Conservation (phyloP, 495 filamentous ascomycete species). For the Aspergillus avenaceus region DNA sequence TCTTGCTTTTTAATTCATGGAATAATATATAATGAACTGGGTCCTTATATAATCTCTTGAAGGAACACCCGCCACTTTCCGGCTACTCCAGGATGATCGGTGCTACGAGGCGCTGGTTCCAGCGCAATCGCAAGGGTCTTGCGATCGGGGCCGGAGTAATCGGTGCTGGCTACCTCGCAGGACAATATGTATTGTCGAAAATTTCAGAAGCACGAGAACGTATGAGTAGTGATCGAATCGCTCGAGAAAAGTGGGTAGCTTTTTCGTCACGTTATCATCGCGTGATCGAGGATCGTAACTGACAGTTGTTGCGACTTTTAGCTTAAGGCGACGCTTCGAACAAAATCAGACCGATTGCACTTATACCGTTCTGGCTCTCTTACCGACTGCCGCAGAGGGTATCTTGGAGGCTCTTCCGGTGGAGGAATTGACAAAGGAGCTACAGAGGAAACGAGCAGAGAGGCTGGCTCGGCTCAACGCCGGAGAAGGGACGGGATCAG, state of each 20-base stretch:
- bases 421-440: constrained; percentile 81
- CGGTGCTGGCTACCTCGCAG: constrained; percentile 87
- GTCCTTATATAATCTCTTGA: constrained; percentile 3
- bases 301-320: constrained; percentile 28
- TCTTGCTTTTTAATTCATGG: background rate
- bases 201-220: constrained; percentile 88
- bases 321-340: constrained; percentile 90
- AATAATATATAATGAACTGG: constrained; percentile 13
- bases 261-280: background rate
- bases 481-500: constrained; percentile 51
- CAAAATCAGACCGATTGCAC: constrained; percentile 99
- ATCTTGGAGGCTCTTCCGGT: constrained; percentile 85
- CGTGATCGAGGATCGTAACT: constrained; percentile 7
- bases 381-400: constrained; percentile 85
- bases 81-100: constrained; percentile 62
- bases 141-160: constrained; percentile 82
- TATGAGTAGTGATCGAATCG: constrained; percentile 91
- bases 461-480: constrained; percentile 55
- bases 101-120: constrained; percentile 80
- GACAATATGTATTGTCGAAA: constrained; percentile 86
- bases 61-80: constrained; percentile 7
- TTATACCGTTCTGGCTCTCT: constrained; percentile 91
- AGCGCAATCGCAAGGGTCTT: constrained; percentile 84
- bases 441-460: constrained; percentile 90
- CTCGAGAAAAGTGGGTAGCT: constrained; percentile 83